Conservation (phyloP, 2,329 filamentous ascomycete genomes). For the Fusarium phyllophilum region DNA sequence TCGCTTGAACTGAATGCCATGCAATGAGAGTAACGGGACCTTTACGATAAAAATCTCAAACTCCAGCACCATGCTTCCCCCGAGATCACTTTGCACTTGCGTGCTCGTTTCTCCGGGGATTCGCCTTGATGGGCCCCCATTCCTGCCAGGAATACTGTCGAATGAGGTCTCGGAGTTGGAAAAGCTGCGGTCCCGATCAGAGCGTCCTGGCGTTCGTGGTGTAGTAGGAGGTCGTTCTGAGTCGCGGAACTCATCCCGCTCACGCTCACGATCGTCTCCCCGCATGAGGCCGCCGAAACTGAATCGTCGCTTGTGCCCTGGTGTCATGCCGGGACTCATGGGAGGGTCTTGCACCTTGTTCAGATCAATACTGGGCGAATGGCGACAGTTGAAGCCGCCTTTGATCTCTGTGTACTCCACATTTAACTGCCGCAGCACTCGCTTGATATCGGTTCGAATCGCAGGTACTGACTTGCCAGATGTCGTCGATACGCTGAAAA, state of each 20-base stretch:
- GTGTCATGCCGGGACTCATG: slow-evolving; percentile 65
- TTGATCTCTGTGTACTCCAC: slow-evolving; percentile 94
- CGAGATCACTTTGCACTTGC: slow-evolving; percentile 89
- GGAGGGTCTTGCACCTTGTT: slow-evolving; percentile 75
- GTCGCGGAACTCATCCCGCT: slow-evolving; percentile 78
- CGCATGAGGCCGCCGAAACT: slow-evolving; percentile 77
- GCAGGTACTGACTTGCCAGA: slow-evolving; percentile 88
- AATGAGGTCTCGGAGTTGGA: slow-evolving; percentile 89
- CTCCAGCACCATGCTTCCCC: slow-evolving; percentile 82
- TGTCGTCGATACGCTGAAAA: slow-evolving; percentile 97
- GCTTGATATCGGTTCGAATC: slow-evolving; percentile 89
- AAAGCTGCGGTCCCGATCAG: slow-evolving; percentile 75
- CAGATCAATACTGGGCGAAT: slow-evolving; percentile 88
- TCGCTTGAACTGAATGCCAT: slow-evolving; percentile 98
- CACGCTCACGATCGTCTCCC: slow-evolving; percentile 70
- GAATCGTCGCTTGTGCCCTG: slow-evolving; percentile 78
- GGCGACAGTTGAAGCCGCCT: slow-evolving; percentile 90
- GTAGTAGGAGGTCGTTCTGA: slow-evolving; percentile 56
- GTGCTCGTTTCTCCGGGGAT: slow-evolving; percentile 89
- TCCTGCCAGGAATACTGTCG: slow-evolving; percentile 71
- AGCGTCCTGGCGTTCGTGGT: slow-evolving; percentile 57
- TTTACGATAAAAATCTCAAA: slow-evolving; percentile 99
- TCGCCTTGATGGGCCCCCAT: slow-evolving; percentile 62
- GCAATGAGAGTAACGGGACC: slow-evolving; percentile 88
- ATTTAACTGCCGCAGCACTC: slow-evolving; percentile 85